phyloP scores from a whole-genome alignment of 108 stramenopile genomes.

The Discostella pseudostelligera region DNA sequence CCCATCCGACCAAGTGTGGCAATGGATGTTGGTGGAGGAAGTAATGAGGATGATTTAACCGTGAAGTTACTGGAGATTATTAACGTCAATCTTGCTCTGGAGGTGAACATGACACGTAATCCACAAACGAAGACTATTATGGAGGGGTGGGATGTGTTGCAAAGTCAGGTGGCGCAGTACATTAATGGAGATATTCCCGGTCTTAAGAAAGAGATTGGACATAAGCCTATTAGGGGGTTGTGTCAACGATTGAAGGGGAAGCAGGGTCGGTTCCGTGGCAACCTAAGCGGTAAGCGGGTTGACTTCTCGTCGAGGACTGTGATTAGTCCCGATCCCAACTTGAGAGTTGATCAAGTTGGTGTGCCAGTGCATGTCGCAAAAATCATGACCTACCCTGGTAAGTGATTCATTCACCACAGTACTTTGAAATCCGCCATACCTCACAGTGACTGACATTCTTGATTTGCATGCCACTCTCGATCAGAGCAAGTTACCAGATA shows the following conservation, averaged over 20 bases:
- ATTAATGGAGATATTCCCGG: constrained; percentile 98
- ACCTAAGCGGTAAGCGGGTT: constrained; percentile 97
- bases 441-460: background rate
- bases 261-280: constrained; percentile 97
- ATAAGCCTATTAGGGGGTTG: constrained; percentile 94
- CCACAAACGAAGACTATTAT: constrained; percentile 90
- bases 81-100: constrained; percentile 92
- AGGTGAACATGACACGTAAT: constrained; percentile 83
- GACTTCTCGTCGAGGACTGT: constrained; percentile 98
- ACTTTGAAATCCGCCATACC: too few species aligned
- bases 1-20: constrained; percentile 99
- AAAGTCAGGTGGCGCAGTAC: constrained; percentile 94
- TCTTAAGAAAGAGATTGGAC: constrained; percentile 78
- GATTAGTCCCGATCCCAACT: constrained; percentile 97
- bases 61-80: constrained; percentile 97
- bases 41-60: constrained; percentile 98
- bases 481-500: constrained; percentile 87
- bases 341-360: constrained; percentile 93
- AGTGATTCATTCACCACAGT: background rate
- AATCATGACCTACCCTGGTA: constrained; percentile 94
- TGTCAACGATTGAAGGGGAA: constrained; percentile 97
- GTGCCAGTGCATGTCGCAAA: constrained; percentile 95
- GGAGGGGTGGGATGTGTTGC: constrained; percentile 97
- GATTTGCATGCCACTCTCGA: background rate
- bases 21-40: constrained; percentile 96